Percentiles rank a stretch among this genome's conserved stretches.
Evolutionary conservation across 1,284 basidiomycete species (phyloP).

Genomic region (Irpex lacteus): DNA sequence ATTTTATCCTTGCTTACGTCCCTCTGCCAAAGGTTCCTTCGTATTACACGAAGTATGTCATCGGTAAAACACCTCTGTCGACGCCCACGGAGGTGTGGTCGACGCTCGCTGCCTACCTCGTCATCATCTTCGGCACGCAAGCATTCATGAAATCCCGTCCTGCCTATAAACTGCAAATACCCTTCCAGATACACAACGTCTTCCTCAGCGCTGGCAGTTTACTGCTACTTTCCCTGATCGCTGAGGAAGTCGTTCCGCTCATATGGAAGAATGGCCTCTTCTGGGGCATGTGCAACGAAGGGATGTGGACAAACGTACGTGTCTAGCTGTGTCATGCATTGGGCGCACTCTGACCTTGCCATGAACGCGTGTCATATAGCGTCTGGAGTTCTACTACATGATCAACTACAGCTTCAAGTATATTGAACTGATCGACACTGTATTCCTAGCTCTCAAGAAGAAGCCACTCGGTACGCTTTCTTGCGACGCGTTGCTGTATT

Average conservation of each 20-base stretch:
- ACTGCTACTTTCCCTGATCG: constrained; percentile 81
- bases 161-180: constrained; percentile 76
- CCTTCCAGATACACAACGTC: constrained; percentile 94
- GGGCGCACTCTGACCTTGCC: constrained; percentile 1
- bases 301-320: constrained; percentile 84
- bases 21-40: constrained; percentile 56
- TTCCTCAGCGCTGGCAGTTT: constrained; percentile 82
- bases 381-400: constrained; percentile 92
- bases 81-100: constrained; percentile 72
- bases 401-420: constrained; percentile 99
- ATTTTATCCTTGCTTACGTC: constrained; percentile 58
- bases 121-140: constrained; percentile 85
- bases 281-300: constrained; percentile 75
- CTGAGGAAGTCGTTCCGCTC: constrained; percentile 87
- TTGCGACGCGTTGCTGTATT: constrained; percentile 5
- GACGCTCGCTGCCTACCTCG: constrained; percentile 79
- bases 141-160: constrained; percentile 80
- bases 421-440: constrained; percentile 90
- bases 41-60: constrained; percentile 67
- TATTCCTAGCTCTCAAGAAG: constrained; percentile 98
- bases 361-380: constrained; percentile 38
- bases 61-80: constrained; percentile 77
- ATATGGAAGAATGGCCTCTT: constrained; percentile 70
- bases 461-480: constrained; percentile 81
- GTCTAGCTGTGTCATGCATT: background rate